phyloP scores from a whole-genome alignment of 768 basidiomycete species.

The Lactarius hatsudake region DNA sequence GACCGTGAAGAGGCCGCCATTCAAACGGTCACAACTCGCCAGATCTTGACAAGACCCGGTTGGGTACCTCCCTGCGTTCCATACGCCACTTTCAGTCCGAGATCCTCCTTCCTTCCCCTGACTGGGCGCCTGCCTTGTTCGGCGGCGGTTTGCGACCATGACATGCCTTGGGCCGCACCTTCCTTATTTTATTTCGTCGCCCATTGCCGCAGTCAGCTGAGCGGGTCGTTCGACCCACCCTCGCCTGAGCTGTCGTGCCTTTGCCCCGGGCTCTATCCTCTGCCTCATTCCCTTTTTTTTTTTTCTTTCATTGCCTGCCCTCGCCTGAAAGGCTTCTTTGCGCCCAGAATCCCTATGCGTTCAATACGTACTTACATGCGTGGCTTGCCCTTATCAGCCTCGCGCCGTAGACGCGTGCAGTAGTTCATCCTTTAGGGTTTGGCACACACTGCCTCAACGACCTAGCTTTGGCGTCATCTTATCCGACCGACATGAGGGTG shows the following conservation, averaged over 20 bases:
- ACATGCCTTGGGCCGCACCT: constrained; percentile 1
- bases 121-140: constrained; percentile 22
- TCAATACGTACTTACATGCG: constrained; percentile 24
- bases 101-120: constrained; percentile 7
- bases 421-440: constrained; percentile 17
- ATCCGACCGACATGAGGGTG: not conserved
- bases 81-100: constrained; percentile 25
- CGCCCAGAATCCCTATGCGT: constrained; percentile 13
- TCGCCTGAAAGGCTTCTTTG: constrained; percentile 17
- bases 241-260: constrained; percentile 21
- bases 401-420: constrained; percentile 18
- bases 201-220: constrained; percentile 23
- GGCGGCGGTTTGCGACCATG: constrained; percentile 16
- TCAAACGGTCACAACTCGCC: constrained; percentile 8
- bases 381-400: constrained; percentile 17
- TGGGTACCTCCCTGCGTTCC: constrained; percentile 6
- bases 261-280: constrained; percentile 10
- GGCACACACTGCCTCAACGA: constrained; percentile 1
- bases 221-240: constrained; percentile 7
- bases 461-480: constrained; percentile 10
- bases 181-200: constrained; percentile 13
- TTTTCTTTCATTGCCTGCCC: constrained; percentile 12
- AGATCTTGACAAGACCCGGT: constrained; percentile 20
- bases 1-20: not conserved
- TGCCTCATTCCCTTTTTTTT: constrained; percentile 21